These are phyloP conservation scores for Cylindrodendrum hubeiense DNA, from an alignment of 2,329 filamentous ascomycete genomes.

Conservation along the genomic window DNA sequence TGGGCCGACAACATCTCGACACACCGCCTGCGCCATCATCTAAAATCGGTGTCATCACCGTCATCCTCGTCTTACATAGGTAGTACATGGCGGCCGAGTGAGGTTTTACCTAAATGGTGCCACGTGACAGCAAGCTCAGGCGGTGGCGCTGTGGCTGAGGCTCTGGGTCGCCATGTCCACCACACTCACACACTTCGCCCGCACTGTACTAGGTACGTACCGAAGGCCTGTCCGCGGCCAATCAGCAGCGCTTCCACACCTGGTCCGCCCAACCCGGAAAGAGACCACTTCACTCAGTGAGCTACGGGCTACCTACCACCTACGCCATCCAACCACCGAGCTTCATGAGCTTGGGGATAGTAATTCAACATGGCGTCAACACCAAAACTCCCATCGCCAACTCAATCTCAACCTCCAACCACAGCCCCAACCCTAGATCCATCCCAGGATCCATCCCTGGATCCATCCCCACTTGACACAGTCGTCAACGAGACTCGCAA, in stretches of 20 bases:
- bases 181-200: not conserved
- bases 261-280: conserved; percentile 26
- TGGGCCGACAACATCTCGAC: not conserved
- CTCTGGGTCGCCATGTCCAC: not conserved
- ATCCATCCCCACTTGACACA: conserved; percentile 1
- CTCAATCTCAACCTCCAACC: not conserved
- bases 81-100: conserved; percentile 4
- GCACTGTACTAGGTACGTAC: not conserved
- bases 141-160: conserved; percentile 11
- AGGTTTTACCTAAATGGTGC: not conserved
- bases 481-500: conserved; percentile 37
- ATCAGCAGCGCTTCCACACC: conserved; percentile 16
- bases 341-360: not conserved
- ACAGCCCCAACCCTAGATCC: not conserved
- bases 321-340: conserved; percentile 1
- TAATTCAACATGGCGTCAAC: conserved; percentile 29
- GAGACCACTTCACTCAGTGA: conserved; percentile 21
- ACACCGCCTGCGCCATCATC: conserved; percentile 8
- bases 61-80: conserved; percentile 16
- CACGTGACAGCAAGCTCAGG: conserved; percentile 6
- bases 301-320: too few relatives aligned
- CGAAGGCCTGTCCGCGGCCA: conserved; percentile 12
- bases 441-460: not conserved
- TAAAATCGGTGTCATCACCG: conserved; percentile 3
- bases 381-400: not conserved